phyloP scores from a whole-genome alignment of 2,329 filamentous ascomycete species.

The Colletotrichum gigasporum region DNA sequence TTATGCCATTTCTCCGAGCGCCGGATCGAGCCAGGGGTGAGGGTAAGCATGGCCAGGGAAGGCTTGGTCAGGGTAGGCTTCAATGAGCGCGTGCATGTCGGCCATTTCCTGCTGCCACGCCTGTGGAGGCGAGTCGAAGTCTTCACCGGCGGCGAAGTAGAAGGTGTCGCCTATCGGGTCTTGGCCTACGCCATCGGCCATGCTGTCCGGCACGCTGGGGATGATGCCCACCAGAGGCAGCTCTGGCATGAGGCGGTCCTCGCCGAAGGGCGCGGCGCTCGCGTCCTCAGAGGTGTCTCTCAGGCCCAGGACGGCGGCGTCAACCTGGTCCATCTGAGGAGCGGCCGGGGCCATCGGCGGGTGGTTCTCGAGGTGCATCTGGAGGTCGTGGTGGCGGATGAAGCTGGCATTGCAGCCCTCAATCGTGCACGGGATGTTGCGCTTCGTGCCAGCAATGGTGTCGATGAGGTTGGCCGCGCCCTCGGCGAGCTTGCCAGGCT shows the following conservation, averaged over 20 bases:
- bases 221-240: conserved; percentile 26
- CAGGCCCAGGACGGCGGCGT: conserved; percentile 28
- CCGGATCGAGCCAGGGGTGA: conserved; percentile 29
- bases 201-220: conserved; percentile 19
- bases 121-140: conserved; percentile 37
- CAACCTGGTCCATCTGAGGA: conserved; percentile 23
- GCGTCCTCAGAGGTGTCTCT: conserved; percentile 27
- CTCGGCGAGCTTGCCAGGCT: conserved; percentile 28
- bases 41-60: no score
- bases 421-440: conserved; percentile 53
- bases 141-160: conserved; percentile 44
- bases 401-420: conserved; percentile 56
- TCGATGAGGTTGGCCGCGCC: conserved; percentile 48
- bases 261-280: conserved; percentile 8
- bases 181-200: conserved; percentile 8
- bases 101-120: conserved; percentile 55
- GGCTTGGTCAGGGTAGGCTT: no score
- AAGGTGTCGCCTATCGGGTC: conserved; percentile 35
- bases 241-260: conserved; percentile 28
- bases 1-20: conserved; percentile 19
- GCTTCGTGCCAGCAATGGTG: conserved; percentile 53
- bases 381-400: conserved; percentile 59
- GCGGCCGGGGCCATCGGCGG: conserved; percentile 30
- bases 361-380: conserved; percentile 52
- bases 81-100: conserved; percentile 51